These are phyloP conservation scores for Colletotrichum liriopes DNA, from an alignment of 2,329 filamentous ascomycete genomes.

Conservation along the genomic window DNA sequence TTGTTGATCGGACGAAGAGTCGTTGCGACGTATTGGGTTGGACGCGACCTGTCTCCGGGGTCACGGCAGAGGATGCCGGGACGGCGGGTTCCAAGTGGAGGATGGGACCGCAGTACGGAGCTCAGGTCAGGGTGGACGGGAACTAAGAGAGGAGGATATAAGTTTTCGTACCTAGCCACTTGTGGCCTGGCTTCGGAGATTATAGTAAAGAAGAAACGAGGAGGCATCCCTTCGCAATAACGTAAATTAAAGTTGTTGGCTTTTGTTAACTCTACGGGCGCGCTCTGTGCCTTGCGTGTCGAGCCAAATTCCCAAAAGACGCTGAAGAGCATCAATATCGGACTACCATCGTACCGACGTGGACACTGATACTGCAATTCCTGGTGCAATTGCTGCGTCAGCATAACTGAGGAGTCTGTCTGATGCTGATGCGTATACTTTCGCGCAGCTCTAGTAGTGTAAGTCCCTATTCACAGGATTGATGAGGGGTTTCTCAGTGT, in stretches of 20 bases:
- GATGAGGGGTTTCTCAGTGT: slow-evolving; percentile 48
- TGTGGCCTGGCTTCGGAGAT: too few relatives aligned
- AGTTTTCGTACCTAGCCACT: too few relatives aligned
- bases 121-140: not conserved
- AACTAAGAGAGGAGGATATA: not conserved
- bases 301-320: too few relatives aligned
- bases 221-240: too few relatives aligned
- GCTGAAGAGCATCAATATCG: too few relatives aligned
- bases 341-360: too few relatives aligned
- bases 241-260: too few relatives aligned
- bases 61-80: not conserved
- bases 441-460: slow-evolving; percentile 43
- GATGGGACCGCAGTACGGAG: not conserved
- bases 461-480: slow-evolving; percentile 47
- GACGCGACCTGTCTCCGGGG: not conserved
- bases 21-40: not conserved
- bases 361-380: too few relatives aligned
- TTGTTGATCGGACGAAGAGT: slow-evolving; percentile 17
- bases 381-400: not conserved
- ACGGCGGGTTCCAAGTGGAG: too few relatives aligned
- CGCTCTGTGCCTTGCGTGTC: too few relatives aligned
- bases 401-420: not conserved
- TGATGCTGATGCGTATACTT: not conserved
- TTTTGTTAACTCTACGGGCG: too few relatives aligned
- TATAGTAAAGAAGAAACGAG: too few relatives aligned